Evolutionary conservation across 805 yeast genomes (phyloP), one percentile per base, ranked within the genome.

Genomic region (Groenewaldozyma tartarivorans): DNA sequence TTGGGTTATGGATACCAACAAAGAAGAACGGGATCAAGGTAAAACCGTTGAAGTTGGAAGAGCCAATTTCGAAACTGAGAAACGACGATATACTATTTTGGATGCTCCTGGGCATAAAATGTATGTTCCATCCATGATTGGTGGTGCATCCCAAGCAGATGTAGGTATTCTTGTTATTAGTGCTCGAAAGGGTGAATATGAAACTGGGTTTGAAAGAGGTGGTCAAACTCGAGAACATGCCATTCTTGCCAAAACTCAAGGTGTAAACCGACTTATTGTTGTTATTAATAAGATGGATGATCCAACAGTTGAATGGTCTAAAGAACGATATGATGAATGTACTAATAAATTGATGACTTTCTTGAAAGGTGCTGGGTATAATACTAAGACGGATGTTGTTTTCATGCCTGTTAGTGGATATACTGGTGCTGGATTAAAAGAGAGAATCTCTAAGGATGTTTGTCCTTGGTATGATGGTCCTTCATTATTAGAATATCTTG

Each of bases 71-170:
- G 99, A 92, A 71, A 92, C 98, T 45, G 97, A 88, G 22, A 87
- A 85, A 70, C 82, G 98, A 70, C 81, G 97, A 66, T 92, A 92
- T 71, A 90, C 98, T 34, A 87, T 92, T 53, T 77, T 92, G 62
- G 99, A 92, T 65, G 99, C 99, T 5, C 99, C 99, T 50, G 99
- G 99, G 39, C 99, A 92, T 72, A 92, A 92, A 70, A 82, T 92
- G 86, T 92, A 92, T 61, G 96, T 92, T 48, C 86, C 96, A 42
- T 94, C 87, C 64, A 92, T 92, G 99, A 92, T 92, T 71, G 97
- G 97, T 56, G 98, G 98, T 65, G 99, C 99, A 16, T 88, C 97
- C 35, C 99, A 92, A 70, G 98, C 99, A 27, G 99, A 92, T 68
- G 92, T 90, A 44, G 99, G 99, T 68, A 77, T 92, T 51, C 74